These are phyloP conservation scores for Pseudonitzschia pungens DNA, from an alignment of 108 stramenopile genomes.

Conservation along the genomic window DNA sequence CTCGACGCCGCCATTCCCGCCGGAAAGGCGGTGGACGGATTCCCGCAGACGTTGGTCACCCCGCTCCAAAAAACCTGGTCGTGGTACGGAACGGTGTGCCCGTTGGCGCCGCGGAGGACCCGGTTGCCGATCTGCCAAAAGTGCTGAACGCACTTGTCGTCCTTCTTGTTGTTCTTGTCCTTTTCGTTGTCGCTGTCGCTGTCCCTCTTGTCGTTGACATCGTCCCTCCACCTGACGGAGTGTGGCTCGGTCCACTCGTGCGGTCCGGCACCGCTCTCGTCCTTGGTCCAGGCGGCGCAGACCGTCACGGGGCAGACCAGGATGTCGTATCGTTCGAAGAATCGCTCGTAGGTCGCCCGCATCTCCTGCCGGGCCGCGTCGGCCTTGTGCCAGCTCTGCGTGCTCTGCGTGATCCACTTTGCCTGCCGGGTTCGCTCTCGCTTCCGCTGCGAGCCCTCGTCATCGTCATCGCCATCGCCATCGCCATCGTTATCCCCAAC, in stretches of 20 bases:
- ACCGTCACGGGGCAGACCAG: background rate
- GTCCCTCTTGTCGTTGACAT: too few species aligned
- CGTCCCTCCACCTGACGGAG: background rate
- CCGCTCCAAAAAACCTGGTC: constrained; percentile 1
- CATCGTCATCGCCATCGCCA: background rate
- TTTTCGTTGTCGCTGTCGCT: background rate
- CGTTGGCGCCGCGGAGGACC: background rate
- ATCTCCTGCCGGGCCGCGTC: background rate
- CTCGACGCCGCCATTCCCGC: background rate
- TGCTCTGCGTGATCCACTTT: background rate
- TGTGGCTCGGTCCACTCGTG: background rate
- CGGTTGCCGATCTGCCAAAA: constrained; percentile 3
- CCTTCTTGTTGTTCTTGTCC: too few species aligned
- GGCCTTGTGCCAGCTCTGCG: background rate
- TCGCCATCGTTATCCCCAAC: too few species aligned
- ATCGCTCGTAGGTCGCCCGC: background rate
- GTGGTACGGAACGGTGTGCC: background rate
- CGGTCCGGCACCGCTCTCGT: background rate
- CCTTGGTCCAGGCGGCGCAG: background rate
- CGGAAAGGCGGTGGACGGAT: background rate
- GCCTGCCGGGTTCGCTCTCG: background rate
- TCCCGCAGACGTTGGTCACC: background rate
- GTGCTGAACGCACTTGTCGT: background rate
- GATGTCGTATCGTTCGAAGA: background rate
- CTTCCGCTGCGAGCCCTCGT: background rate